Conservation (phyloP, 2,329 filamentous ascomycete species). For the Colletotrichum viniferum region DNA sequence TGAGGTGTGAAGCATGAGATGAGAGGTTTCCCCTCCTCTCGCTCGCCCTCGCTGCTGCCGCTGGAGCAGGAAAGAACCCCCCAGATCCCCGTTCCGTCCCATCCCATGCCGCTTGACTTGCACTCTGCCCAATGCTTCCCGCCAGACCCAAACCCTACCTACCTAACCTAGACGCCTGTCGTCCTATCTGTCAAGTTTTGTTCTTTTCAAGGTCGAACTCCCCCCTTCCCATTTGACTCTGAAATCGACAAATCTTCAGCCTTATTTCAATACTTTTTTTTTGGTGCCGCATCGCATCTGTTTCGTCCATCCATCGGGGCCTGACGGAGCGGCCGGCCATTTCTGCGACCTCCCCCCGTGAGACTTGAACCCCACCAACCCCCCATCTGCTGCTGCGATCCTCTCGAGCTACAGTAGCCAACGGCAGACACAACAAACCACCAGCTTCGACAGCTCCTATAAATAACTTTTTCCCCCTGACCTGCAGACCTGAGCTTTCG, state of each 20-base stretch:
- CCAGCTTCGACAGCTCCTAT: slow-evolving; percentile 26
- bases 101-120: slow-evolving; percentile 4
- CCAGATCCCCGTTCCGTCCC: slow-evolving; percentile 2
- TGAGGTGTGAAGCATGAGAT: not conserved
- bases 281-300: slow-evolving; percentile 3
- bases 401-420: slow-evolving; percentile 6
- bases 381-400: slow-evolving; percentile 17
- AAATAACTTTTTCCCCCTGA: slow-evolving; percentile 24
- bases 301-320: slow-evolving; percentile 9
- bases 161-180: not conserved
- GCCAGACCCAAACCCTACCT: slow-evolving; percentile 8
- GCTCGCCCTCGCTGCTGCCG: slow-evolving; percentile 3
- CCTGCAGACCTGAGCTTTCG: slow-evolving; percentile 16
- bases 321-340: slow-evolving; percentile 13
- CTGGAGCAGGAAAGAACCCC: not conserved
- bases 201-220: slow-evolving; percentile 1
- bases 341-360: slow-evolving; percentile 15
- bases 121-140: slow-evolving; percentile 1
- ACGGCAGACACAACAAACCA: slow-evolving; percentile 14
- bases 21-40: not conserved
- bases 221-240: not conserved
- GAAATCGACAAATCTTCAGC: not conserved
- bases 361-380: slow-evolving; percentile 19
- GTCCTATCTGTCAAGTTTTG: slow-evolving; percentile 16
- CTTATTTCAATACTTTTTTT: not conserved